Conservation (phyloP, 768 basidiomycete species). For the Pleurotus tuber-regium region DNA sequence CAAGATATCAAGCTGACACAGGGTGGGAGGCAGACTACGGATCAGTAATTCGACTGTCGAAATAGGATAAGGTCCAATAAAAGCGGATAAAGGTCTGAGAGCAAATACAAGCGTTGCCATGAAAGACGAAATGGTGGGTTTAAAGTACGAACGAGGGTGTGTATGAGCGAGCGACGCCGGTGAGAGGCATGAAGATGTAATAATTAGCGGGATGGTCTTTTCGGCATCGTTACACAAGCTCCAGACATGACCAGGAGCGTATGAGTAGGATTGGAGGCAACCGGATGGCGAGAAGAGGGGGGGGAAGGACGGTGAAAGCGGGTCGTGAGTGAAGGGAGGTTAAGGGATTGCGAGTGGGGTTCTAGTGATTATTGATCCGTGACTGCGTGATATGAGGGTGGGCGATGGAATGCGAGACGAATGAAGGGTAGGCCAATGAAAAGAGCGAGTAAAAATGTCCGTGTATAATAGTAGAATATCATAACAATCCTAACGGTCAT, state of each 20-base stretch:
- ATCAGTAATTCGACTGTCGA: neutral
- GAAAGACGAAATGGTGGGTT: neutral
- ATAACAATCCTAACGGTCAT: neutral
- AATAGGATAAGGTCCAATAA: neutral
- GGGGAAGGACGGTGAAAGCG: neutral
- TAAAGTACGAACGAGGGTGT: neutral
- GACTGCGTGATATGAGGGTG: too few species aligned
- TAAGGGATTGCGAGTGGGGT: too few species aligned
- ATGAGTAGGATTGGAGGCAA: too few species aligned
- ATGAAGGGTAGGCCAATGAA: neutral
- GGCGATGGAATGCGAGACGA: neutral
- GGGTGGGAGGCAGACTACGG: too few species aligned
- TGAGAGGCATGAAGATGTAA: neutral
- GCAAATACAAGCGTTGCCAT: neutral
- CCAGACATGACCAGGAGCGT: too few species aligned
- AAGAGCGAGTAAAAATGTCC: neutral
- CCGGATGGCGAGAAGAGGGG: neutral
- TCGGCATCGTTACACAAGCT: too few species aligned
- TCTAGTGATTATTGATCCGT: too few species aligned
- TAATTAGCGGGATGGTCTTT: neutral
- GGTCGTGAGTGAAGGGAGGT: too few species aligned
- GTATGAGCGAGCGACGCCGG: neutral
- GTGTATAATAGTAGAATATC: neutral
- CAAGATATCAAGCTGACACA: too few species aligned
- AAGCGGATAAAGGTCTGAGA: neutral